Evolutionary conservation across 805 yeast species (phyloP).

Genomic region (Ogataea pignaliae): DNA sequence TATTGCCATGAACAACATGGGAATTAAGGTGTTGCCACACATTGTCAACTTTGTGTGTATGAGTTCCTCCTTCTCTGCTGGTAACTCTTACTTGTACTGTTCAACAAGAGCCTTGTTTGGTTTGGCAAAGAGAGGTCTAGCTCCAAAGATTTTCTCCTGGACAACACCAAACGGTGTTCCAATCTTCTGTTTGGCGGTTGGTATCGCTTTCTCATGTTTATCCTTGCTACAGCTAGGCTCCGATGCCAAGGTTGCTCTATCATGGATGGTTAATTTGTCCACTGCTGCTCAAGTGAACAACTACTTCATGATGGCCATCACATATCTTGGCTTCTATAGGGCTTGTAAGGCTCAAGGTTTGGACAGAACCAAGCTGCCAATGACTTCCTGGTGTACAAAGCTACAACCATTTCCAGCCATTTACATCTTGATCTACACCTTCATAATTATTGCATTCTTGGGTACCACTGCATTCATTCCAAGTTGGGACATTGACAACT

Average conservation of each 20-base stretch:
- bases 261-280: conserved; percentile 40
- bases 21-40: conserved; percentile 60
- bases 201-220: conserved; percentile 53
- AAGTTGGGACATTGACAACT: conserved; percentile 30
- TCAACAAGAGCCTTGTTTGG: conserved; percentile 60
- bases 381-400: conserved; percentile 34
- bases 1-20: conserved; percentile 63
- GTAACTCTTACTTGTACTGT: conserved; percentile 71
- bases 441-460: conserved; percentile 24
- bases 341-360: conserved; percentile 36
- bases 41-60: conserved; percentile 70
- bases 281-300: conserved; percentile 43
- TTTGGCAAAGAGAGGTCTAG: conserved; percentile 61
- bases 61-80: conserved; percentile 71
- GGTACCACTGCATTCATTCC: conserved; percentile 34
- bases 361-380: conserved; percentile 34
- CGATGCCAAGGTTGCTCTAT: conserved; percentile 29
- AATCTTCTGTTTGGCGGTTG: conserved; percentile 45
- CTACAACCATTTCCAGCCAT: conserved; percentile 29
- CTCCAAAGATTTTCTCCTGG: conserved; percentile 59
- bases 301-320: conserved; percentile 39
- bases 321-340: conserved; percentile 37
- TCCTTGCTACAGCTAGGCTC: conserved; percentile 52
- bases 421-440: conserved; percentile 24
- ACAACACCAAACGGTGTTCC: conserved; percentile 72